Conservation (phyloP, 345 rosid species). For the Limnanthes douglasii region DNA sequence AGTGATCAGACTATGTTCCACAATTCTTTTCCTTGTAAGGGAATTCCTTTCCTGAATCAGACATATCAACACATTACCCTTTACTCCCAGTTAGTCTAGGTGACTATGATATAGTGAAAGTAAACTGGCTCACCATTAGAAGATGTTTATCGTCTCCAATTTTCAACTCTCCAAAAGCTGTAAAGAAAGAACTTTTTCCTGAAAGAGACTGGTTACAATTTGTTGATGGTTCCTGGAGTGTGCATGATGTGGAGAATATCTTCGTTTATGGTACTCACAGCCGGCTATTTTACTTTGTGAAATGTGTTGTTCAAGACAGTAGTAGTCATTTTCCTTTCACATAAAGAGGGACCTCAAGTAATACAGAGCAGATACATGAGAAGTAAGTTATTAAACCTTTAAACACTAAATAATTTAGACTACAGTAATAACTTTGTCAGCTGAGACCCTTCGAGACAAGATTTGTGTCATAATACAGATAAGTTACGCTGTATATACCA, state of each 20-base stretch:
- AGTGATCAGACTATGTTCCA: constrained; percentile 20
- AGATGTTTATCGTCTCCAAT: constrained; percentile 52
- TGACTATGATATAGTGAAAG: constrained; percentile 7
- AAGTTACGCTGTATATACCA: too few species aligned
- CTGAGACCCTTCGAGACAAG: not conserved
- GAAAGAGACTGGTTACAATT: constrained; percentile 17
- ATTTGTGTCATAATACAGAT: too few species aligned
- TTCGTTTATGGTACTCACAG: constrained; percentile 33
- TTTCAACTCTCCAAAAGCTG: constrained; percentile 15
- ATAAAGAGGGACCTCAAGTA: constrained; percentile 15
- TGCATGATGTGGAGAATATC: constrained; percentile 33
- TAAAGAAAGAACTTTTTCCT: constrained; percentile 9
- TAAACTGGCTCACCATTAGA: constrained; percentile 33
- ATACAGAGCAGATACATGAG: constrained; percentile 20
- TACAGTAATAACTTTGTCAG: not conserved
- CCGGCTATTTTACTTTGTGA: constrained; percentile 28
- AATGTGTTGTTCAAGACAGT: constrained; percentile 14
- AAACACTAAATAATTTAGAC: not conserved
- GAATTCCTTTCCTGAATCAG: constrained; percentile 11
- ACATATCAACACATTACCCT: constrained; percentile 29
- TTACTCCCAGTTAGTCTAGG: constrained; percentile 33
- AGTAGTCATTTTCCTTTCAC: constrained; percentile 21
- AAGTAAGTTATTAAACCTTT: constrained; percentile 24
- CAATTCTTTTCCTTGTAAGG: constrained; percentile 29
- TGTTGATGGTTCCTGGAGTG: constrained; percentile 27